A percentile compares a stretch with the other conserved stretches of the same genome.
Evolutionary conservation across 2,329 filamentous ascomycete species (phyloP).

Genomic region (Xylaria sp.): DNA sequence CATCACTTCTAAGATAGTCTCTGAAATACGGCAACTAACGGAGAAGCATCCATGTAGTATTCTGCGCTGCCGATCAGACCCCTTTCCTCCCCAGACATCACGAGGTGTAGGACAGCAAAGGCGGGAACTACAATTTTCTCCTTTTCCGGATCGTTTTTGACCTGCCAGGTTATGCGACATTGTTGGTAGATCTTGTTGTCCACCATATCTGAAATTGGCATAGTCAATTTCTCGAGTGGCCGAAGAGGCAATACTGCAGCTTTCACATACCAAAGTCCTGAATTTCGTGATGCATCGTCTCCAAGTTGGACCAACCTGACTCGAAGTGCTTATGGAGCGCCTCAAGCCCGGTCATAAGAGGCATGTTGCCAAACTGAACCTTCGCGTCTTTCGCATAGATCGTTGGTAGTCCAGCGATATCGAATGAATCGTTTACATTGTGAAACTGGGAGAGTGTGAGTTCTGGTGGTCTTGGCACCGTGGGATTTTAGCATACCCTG

Average conservation of each 20-base stretch:
- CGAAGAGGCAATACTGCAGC: background rate
- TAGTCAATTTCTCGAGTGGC: background rate
- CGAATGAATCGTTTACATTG: slow-evolving; percentile 22
- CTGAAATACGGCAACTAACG: slow-evolving; percentile 21
- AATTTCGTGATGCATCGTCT: slow-evolving; percentile 29
- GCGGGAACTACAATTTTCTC: slow-evolving; percentile 25
- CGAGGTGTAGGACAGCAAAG: slow-evolving; percentile 20
- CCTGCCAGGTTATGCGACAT: slow-evolving; percentile 29
- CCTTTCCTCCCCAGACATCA: slow-evolving; percentile 19
- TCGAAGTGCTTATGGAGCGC: slow-evolving; percentile 15
- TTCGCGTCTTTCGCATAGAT: slow-evolving; percentile 24
- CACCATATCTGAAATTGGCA: slow-evolving; percentile 17
- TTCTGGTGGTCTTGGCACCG: background rate
- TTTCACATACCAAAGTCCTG: slow-evolving; percentile 21
- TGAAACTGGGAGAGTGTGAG: slow-evolving; percentile 21
- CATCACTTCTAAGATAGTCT: slow-evolving; percentile 10
- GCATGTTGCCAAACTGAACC: slow-evolving; percentile 28
- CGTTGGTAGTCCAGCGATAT: slow-evolving; percentile 13
- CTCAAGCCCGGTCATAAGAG: slow-evolving; percentile 25
- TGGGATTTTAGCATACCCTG: slow-evolving; percentile 11
- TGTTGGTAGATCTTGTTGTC: slow-evolving; percentile 29
- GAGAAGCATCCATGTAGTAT: slow-evolving; percentile 27
- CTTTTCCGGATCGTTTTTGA: slow-evolving; percentile 28
- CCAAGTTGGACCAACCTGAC: slow-evolving; percentile 17
- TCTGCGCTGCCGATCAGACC: slow-evolving; percentile 17